Conservation (phyloP, 805 yeast species). For the Schizosaccharomyces japonicus region DNA sequence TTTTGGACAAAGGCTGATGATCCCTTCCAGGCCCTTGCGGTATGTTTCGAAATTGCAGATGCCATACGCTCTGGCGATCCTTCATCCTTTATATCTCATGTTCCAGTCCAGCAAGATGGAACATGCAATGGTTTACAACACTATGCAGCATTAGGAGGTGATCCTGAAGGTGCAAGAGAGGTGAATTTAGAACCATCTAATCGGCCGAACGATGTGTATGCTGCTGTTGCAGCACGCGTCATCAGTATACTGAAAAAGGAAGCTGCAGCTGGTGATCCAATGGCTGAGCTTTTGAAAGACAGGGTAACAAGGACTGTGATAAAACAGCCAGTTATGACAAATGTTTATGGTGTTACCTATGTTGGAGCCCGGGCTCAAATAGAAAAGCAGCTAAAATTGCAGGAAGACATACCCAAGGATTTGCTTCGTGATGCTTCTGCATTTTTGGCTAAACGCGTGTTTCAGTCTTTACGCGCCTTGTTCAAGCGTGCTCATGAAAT, state of each 20-base stretch:
- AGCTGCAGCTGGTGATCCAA: slow-evolving; percentile 12
- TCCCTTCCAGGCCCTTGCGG: slow-evolving; percentile 40
- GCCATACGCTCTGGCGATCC: slow-evolving; percentile 30
- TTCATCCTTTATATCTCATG: slow-evolving; percentile 23
- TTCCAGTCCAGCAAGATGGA: slow-evolving; percentile 45
- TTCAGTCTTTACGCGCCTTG: slow-evolving; percentile 59
- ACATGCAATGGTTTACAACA: slow-evolving; percentile 48
- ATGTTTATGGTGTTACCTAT: slow-evolving; percentile 88
- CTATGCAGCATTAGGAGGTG: slow-evolving; percentile 52
- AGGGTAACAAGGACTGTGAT: slow-evolving; percentile 67
- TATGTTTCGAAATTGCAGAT: slow-evolving; percentile 28
- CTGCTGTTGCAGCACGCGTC: slow-evolving; percentile 31
- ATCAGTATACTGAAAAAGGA: slow-evolving; percentile 26
- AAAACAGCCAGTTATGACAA: slow-evolving; percentile 94
- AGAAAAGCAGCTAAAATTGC: slow-evolving; percentile 43
- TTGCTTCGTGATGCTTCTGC: slow-evolving; percentile 24
- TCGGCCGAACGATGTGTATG: slow-evolving; percentile 38
- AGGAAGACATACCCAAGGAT: slow-evolving; percentile 27
- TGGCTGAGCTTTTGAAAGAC: slow-evolving; percentile 26
- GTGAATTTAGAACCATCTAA: slow-evolving; percentile 34
- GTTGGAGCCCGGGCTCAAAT: slow-evolving; percentile 84
- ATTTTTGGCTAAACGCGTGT: slow-evolving; percentile 56
- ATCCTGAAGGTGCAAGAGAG: slow-evolving; percentile 36
- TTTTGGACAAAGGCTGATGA: slow-evolving; percentile 40
- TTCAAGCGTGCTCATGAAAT: slow-evolving; percentile 82